Base-by-base conservation (phyloP, 1,284 basidiomycete genomes). In the Meira miltonrushii region DNA sequence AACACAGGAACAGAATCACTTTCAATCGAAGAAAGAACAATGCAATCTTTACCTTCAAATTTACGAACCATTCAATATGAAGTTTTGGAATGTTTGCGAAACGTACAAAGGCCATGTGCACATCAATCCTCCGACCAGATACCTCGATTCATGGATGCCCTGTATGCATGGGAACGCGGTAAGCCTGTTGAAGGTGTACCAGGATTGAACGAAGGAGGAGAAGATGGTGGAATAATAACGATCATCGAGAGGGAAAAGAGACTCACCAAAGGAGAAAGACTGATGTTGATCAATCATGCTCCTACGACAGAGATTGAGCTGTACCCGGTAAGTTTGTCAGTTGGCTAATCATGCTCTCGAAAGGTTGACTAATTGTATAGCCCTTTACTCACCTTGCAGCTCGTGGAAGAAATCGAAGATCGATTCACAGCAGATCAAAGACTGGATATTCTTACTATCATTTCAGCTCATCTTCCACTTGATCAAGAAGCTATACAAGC, bases 391-490 rank as follows among this genome's bases (percentile, higher is more conserved):
- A 12, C 0, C 12, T 11, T n/a, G 2, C 67, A 94, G 91, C 87
- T 93, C 54, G 85, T 96, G 13, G 91, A 95, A 79, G 91, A 94
- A 77, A 81, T 91, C 1, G 89, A 92, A 78, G 87, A 88, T 64
- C 84, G 92, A 43, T 83, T 93, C 6, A 66, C 75, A 28, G 84
- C 85, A 0, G 83, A 86, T 21, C 81, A 82, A 40, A 88, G 92
- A 80, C 83, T 88, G 15, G 83, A 86, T 17, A 85, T 95, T 9
- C 81, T 90, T 2, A 67, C 73, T 1, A 76, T 83, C 25, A 85
- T 94, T 25, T 77, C 78, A 1, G 86, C 85, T 10, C 78, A 66
- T 38, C 49, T 69, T 2, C 69, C 69, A n/a, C 48, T 66, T 12
- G 40, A 57, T 4, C 17, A 23, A 13, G 28, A 33, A 21, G 40